Conservation (phyloP, 2,329 filamentous ascomycete species). For the Thielaviopsis musarum region DNA sequence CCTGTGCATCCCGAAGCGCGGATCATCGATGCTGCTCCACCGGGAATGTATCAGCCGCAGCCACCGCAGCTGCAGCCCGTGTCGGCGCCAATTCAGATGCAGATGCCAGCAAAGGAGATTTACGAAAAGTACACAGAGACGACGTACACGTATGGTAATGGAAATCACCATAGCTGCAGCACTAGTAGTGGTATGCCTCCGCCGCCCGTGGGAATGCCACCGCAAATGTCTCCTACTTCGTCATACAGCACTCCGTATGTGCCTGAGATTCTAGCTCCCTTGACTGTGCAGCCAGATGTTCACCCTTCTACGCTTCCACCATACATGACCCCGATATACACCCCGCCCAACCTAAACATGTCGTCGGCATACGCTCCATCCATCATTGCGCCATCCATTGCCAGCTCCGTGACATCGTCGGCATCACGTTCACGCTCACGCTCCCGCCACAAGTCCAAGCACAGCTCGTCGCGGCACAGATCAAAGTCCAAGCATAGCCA, state of each 20-base stretch:
- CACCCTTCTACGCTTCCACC: not conserved
- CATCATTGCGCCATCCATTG: not conserved
- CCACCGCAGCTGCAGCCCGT: not conserved
- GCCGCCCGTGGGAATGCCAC: not conserved
- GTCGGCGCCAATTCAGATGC: not conserved
- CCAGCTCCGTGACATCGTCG: not conserved
- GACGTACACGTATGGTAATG: not conserved
- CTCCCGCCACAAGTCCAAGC: conserved; percentile 4
- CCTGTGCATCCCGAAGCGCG: conserved; percentile 7
- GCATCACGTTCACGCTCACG: conserved; percentile 3
- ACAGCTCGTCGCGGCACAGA: not conserved
- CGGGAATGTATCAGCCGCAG: not conserved
- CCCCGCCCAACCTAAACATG: not conserved
- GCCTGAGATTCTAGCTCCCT: not conserved
- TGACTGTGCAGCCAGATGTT: not conserved
- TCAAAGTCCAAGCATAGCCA: conserved; percentile 1
- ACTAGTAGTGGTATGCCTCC: not conserved
- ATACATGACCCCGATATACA: not conserved
- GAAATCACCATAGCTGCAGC: not conserved
- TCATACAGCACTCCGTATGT: not conserved
- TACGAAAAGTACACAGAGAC: not conserved
- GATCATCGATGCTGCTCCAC: conserved; percentile 4
- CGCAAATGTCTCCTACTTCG: not conserved
- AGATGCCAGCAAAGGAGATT: not conserved
- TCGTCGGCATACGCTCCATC: not conserved